Base-by-base conservation (phyloP, 2,329 filamentous ascomycete species). In the Zymoseptoria pseudotritici region DNA sequence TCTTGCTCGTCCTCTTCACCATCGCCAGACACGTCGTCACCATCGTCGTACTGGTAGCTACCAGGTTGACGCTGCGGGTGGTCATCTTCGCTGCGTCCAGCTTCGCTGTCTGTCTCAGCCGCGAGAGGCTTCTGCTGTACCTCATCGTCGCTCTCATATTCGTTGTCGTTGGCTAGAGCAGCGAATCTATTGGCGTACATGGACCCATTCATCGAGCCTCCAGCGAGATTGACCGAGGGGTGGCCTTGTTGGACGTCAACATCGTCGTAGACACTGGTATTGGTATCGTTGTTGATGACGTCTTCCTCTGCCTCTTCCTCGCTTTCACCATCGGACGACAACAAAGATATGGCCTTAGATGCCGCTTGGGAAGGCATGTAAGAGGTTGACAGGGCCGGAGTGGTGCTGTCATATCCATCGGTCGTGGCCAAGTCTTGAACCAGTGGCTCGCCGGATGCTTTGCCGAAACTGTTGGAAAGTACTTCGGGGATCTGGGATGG, bases 271-370 rank as follows among this genome's bases (percentile, higher is more conserved):
- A 42, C 50, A 22, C 51, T 49, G 29, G 29, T 29, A n/a, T 53
- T 29, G 22, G 29, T 29, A 19, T 29, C 52, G 52, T 53, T 53
- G 22, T 29, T n/a, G 22, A n/a, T 24, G 20, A 5, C 8, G 9
- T 24, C 54, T 31, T 26, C 22, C 20, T 26, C 22, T 8, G 26
- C 49, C 21, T 13, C 11, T 17, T 59, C 56, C n/a, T 58, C 61
- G 22, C 26, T 11, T 50, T 62, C 65, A 31, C 65, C 63, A 51
- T 66, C 65, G 11, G 67, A 67, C 10, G 67, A 67, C 7, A 68
- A 21, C 20, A 67, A 58, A 24, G 66, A 65, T 19, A 69, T 61
- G 1, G 62, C 55, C 50, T 58, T 57, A 11, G 64, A 63, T 22
- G 61, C 61, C 9, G 59, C 57, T 50, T 67, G 60, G 9, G 61